Percentiles rank a stretch among this genome's conserved stretches.
phyloP scores from a whole-genome alignment of 2,329 filamentous ascomycete species.

The Penicillium sp. region DNA sequence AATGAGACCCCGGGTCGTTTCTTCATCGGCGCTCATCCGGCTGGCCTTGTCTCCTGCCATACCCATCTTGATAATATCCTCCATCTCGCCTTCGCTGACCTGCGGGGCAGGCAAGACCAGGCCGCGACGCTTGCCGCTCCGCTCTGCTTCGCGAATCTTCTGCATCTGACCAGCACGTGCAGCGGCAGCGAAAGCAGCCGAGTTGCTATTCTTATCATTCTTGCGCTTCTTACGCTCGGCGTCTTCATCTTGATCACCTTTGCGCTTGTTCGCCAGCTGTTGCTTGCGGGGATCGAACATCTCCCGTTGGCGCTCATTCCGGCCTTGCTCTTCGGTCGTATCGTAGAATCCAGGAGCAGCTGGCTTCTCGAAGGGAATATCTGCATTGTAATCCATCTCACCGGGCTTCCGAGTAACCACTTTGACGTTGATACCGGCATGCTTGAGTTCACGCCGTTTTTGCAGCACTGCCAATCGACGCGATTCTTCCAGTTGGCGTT shows the following conservation, averaged over 20 bases:
- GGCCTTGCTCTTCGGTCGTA: constrained; percentile 75
- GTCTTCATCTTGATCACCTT: constrained; percentile 84
- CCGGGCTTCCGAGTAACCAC: constrained; percentile 87
- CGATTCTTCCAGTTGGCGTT: constrained; percentile 93
- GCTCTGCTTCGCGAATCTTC: constrained; percentile 91
- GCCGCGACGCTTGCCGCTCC: constrained; percentile 86
- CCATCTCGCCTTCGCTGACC: constrained; percentile 87
- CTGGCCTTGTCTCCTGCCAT: constrained; percentile 88
- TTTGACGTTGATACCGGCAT: constrained; percentile 97
- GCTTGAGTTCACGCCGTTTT: constrained; percentile 95
- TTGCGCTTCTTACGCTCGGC: constrained; percentile 81
- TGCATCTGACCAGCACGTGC: constrained; percentile 93
- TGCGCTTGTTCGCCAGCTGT: constrained; percentile 87
- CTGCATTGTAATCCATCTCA: constrained; percentile 99
- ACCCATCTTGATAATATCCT: constrained; percentile 99
- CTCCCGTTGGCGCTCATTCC: constrained; percentile 81
- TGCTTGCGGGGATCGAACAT: constrained; percentile 92
- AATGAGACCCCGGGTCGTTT: constrained; percentile 83
- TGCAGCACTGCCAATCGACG: constrained; percentile 85
- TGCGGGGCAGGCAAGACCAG: constrained; percentile 87
- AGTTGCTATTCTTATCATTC: constrained; percentile 79
- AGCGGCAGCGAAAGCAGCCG: constrained; percentile 79
- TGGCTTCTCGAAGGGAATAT: constrained; percentile 96
- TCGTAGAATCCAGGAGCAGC: constrained; percentile 90
- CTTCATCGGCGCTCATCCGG: constrained; percentile 70